Evolutionary conservation across 2,329 filamentous ascomycete genomes (phyloP), one percentile per base, ranked within the genome.

Genomic region (Salinomyces thailandicus): DNA sequence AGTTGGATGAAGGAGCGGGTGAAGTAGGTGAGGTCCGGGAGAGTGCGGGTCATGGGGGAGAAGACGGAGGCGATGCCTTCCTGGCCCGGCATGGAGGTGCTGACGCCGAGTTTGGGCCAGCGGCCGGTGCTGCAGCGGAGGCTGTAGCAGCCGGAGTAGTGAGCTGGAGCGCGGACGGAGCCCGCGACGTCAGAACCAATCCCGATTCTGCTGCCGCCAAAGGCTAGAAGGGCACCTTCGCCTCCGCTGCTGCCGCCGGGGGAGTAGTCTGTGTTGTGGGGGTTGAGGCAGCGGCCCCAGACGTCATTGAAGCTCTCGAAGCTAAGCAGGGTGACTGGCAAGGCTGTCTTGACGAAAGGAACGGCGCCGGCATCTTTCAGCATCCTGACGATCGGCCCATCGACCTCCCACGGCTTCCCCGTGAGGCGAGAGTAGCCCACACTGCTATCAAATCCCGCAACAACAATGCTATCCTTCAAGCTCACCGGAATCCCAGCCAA

Each of bases 161-260:
- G 85, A 4, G 87, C 89, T 0, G 87, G 89, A 2, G 75, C 79
- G 35, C 87, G 74, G 4, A 95, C 86, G 12, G 83, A 91, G 18
- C 89, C 87, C 11, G 86, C 87, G 12, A 95, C 86, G 59, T 94
- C 87, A 32, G 81, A 87, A 7, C 87, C 89, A 47, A 95, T 81
- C 27, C 87, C 87, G 42, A 95, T 93, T 26, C 86, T 72, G 31
- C 85, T 85, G 24, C 79, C 79, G 20, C 82, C 82, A 32, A 85
- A 73, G 1, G 87, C 87, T 3, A 95, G 67, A 3, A 95, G 65
- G 0, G 87, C 86, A 4, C 74, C 74, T 61, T 95, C 89, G 43
- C 83, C 86, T 28, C 83, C 85, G 2, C 85, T 93, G 1, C 83
- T 91, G 13, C 89, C 89, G 15, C 89, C 89, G 0, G 87, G 85